Evolutionary conservation across 2,329 filamentous ascomycete genomes (phyloP).

Genomic region (Cercospora citrullina): DNA sequence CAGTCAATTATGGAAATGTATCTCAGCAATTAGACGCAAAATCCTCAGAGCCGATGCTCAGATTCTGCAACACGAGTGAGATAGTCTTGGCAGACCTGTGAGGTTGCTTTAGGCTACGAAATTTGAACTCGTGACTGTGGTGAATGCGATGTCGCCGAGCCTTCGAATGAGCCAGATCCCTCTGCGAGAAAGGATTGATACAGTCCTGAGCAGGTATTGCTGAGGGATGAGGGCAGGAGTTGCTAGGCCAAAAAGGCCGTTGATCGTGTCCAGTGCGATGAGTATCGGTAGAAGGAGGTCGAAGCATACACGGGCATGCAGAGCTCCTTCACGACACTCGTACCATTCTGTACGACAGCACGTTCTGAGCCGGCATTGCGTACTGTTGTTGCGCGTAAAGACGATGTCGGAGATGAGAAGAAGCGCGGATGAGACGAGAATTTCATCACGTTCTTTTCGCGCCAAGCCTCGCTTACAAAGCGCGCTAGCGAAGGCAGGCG

Average conservation of each 20-base stretch:
- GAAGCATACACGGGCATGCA: not conserved
- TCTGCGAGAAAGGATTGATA: no score
- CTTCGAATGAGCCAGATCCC: conserved; percentile 79
- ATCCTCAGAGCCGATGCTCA: conserved; percentile 72
- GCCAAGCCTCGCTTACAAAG: conserved; percentile 11
- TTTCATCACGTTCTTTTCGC: conserved; percentile 4
- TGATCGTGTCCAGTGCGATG: not conserved
- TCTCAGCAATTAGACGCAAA: conserved; percentile 73
- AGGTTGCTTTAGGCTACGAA: conserved; percentile 75
- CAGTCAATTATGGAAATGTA: conserved; percentile 18
- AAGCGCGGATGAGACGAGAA: not conserved
- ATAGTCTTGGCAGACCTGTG: conserved; percentile 80
- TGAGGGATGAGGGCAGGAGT: not conserved
- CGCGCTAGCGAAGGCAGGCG: conserved; percentile 11
- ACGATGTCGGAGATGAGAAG: not conserved
- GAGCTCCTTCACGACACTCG: not conserved
- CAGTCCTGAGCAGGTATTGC: not conserved
- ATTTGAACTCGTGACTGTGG: conserved; percentile 81
- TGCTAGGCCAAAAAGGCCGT: not conserved
- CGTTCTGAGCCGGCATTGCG: not conserved
- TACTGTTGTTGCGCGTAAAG: not conserved
- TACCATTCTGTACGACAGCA: not conserved
- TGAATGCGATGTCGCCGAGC: conserved; percentile 67
- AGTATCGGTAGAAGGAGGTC: not conserved
- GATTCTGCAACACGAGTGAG: conserved; percentile 93